These are phyloP conservation scores for Artemisia argyi DNA, from an alignment of 129 eudicot genomes.

Conservation along the genomic window DNA sequence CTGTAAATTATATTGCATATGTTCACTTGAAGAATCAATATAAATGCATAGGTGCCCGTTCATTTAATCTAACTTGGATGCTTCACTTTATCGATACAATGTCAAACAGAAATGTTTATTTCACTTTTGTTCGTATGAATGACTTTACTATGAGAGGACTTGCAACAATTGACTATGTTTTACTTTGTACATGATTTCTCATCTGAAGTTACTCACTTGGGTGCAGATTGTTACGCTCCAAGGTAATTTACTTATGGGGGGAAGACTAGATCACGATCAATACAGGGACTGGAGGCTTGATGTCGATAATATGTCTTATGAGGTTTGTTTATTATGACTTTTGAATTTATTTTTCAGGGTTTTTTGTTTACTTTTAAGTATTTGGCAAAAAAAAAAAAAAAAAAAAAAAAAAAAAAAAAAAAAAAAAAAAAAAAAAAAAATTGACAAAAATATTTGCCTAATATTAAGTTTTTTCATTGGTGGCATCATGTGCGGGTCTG, in stretches of 20 bases:
- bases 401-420: too few species aligned
- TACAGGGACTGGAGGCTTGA: constrained; percentile 91
- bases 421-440: too few species aligned
- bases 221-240: constrained; percentile 91
- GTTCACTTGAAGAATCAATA: too few species aligned
- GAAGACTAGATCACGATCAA: constrained; percentile 61
- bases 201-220: background rate
- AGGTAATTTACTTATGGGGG: constrained; percentile 68
- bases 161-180: background rate
- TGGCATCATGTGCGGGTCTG: background rate
- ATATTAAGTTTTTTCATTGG: background rate
- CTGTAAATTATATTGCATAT: too few species aligned
- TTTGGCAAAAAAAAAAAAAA: too few species aligned
- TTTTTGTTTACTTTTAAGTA: background rate
- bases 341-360: background rate
- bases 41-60: too few species aligned
- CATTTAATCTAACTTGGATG: too few species aligned
- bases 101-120: too few species aligned
- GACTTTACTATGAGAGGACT: background rate
- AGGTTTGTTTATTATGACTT: constrained; percentile 41
- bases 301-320: constrained; percentile 90
- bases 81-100: too few species aligned
- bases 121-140: background rate
- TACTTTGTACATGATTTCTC: background rate
- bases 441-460: too few species aligned